Conservation (phyloP, 1,284 basidiomycete genomes). For the Uromyces viciae-fabae region DNA sequence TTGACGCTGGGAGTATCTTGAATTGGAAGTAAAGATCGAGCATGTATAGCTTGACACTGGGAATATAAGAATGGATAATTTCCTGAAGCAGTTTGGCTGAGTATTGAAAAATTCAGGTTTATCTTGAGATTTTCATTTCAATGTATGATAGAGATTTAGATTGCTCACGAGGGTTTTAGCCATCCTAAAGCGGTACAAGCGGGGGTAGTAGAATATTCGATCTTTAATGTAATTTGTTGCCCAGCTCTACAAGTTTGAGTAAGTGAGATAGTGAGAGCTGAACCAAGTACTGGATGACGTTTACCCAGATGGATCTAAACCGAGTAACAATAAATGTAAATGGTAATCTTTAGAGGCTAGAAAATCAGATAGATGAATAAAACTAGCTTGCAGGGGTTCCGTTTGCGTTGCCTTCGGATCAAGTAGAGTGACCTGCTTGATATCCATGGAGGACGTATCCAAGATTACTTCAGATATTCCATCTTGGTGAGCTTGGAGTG, state of each 20-base stretch:
- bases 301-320: constrained; percentile 33
- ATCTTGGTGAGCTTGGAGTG: constrained; percentile 63
- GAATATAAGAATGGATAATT: constrained; percentile 84
- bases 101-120: neutral
- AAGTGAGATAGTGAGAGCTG: constrained; percentile 28
- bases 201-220: constrained; percentile 71
- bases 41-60: constrained; percentile 90
- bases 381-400: constrained; percentile 18
- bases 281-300: constrained; percentile 43
- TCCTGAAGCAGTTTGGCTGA: constrained; percentile 82
- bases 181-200: constrained; percentile 85
- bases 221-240: constrained; percentile 61
- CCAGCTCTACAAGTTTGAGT: constrained; percentile 52
- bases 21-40: constrained; percentile 71
- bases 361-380: neutral
- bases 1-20: constrained; percentile 63
- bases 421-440: constrained; percentile 48
- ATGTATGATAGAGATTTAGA: neutral
- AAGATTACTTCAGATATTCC: constrained; percentile 65
- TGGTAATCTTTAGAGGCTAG: neutral
- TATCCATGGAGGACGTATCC: constrained; percentile 51
- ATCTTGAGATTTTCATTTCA: neutral
- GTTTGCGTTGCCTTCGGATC: constrained; percentile 7
- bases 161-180: constrained; percentile 72
- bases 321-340: neutral